These are phyloP conservation scores for Scedosporium aurantiacum DNA, from an alignment of 2,329 filamentous ascomycete species.

Conservation along the genomic window DNA sequence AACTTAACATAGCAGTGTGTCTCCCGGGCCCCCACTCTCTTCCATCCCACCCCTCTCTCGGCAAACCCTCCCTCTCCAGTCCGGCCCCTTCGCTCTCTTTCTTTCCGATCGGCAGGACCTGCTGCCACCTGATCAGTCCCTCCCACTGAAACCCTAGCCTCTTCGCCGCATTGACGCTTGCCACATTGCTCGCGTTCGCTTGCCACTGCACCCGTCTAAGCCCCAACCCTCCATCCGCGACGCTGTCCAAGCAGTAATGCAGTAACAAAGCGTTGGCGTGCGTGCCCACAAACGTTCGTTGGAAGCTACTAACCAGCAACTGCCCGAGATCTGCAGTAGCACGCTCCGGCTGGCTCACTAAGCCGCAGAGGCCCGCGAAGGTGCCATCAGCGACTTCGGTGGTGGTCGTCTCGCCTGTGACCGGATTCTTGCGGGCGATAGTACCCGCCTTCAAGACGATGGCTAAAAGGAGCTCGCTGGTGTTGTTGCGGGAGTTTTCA, in stretches of 20 bases:
- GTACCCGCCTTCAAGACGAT: conserved; percentile 5
- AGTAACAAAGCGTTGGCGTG: not conserved
- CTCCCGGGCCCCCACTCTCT: not conserved
- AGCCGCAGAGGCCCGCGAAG: conserved; percentile 6
- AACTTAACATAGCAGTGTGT: not conserved
- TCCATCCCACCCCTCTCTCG: not conserved
- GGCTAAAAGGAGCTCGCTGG: conserved; percentile 4
- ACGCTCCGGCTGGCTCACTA: conserved; percentile 6
- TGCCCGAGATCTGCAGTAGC: conserved; percentile 5
- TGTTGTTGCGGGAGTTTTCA: conserved; percentile 1
- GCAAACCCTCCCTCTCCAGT: not conserved
- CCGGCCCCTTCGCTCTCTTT: not conserved
- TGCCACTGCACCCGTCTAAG: not conserved
- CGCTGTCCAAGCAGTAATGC: not conserved
- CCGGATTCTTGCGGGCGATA: not conserved
- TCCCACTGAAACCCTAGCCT: not conserved
- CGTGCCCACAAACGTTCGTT: not conserved
- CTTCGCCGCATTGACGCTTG: not conserved
- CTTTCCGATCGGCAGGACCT: not conserved
- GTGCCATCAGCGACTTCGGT: conserved; percentile 3
- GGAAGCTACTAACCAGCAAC: conserved; percentile 2
- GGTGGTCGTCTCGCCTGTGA: not conserved
- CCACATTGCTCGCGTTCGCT: not conserved
- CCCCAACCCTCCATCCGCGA: not conserved
- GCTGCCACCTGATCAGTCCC: not conserved